These are phyloP conservation scores for Trichopus zeylanicus DNA, from an alignment of 116 monocot genomes.

Conservation along the genomic window DNA sequence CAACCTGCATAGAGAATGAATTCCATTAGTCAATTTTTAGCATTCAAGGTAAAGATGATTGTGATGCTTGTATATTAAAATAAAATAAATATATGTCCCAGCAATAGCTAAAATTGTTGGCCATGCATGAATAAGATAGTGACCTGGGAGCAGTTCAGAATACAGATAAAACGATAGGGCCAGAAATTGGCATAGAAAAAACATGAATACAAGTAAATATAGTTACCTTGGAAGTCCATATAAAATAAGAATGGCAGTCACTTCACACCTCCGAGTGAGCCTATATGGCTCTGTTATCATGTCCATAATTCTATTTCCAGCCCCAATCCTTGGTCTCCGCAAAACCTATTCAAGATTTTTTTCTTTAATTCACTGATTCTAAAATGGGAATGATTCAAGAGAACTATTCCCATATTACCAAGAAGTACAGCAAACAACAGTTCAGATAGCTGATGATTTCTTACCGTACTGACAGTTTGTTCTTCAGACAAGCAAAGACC, in stretches of 20 bases:
- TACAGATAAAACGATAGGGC: not conserved
- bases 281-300: constrained; percentile 58
- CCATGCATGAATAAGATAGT: too few relatives aligned
- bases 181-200: not conserved
- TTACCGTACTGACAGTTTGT: constrained; percentile 69
- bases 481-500: constrained; percentile 86
- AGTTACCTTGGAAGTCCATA: constrained; percentile 76
- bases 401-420: not conserved
- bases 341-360: constrained; percentile 31
- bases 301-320: constrained; percentile 48
- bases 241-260: constrained; percentile 80
- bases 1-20: constrained; percentile 31
- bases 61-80: not conserved
- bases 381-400: not conserved
- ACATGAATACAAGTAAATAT: not conserved
- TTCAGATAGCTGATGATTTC: constrained; percentile 9
- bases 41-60: too few relatives aligned
- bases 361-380: not conserved
- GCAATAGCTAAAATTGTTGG: not conserved
- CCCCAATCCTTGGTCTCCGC: constrained; percentile 49
- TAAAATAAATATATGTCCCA: not conserved
- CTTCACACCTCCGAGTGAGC: constrained; percentile 57
- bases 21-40: too few relatives aligned
- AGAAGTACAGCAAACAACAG: not conserved
- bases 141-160: not conserved